Conservation (phyloP, 345 rosid genomes). For the Murraya paniculata region DNA sequence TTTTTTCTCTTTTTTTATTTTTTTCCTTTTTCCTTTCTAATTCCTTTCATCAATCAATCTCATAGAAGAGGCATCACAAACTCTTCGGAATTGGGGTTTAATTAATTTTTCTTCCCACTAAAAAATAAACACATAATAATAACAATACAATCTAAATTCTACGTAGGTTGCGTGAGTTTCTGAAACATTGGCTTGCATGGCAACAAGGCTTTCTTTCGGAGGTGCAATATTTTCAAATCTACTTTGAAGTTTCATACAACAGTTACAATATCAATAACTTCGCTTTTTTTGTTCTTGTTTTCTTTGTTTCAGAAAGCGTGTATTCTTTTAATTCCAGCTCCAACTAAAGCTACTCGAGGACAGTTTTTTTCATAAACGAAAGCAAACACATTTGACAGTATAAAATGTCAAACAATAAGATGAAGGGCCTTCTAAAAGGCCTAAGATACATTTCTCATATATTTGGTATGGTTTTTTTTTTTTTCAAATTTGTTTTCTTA, state of each 20-base stretch:
- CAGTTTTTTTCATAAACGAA: not conserved
- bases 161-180: not conserved
- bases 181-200: conserved; percentile 3
- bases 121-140: not conserved
- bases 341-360: not conserved
- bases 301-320: conserved; percentile 8
- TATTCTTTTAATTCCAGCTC: not conserved
- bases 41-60: conserved; percentile 7
- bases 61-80: not conserved
- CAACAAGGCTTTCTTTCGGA: not conserved
- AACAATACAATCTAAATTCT: not conserved
- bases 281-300: not conserved
- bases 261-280: not conserved
- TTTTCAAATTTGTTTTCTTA: not conserved
- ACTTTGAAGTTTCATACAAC: not conserved
- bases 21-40: conserved; percentile 12
- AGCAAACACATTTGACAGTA: not conserved
- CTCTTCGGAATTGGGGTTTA: conserved; percentile 10
- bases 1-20: not conserved
- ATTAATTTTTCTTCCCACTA: not conserved
- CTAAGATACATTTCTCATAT: conserved; percentile 75
- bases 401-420: conserved; percentile 55
- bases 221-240: conserved; percentile 1
- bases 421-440: conserved; percentile 80
- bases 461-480: conserved; percentile 43